Conservation (phyloP, 352 stramenopile species). For the Globisporangium lucens region DNA sequence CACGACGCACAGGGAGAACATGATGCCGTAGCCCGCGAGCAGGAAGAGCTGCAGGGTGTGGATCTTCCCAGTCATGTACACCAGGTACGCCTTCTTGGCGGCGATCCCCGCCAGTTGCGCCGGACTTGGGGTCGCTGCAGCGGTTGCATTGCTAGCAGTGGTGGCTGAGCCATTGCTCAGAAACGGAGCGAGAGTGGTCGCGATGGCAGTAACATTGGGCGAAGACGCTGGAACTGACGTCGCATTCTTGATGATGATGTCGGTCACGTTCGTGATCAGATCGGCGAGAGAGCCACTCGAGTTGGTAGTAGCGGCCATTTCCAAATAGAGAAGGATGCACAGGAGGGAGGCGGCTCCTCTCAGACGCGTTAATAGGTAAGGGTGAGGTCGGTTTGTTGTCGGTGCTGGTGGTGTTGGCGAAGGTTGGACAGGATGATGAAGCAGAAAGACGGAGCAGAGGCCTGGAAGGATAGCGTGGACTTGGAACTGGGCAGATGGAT, state of each 20-base stretch:
- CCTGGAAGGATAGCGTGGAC: neutral
- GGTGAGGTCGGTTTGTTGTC: neutral
- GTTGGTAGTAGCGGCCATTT: neutral
- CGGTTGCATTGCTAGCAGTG: neutral
- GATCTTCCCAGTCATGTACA: conserved; percentile 36
- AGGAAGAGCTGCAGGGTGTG: conserved; percentile 56
- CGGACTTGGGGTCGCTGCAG: conserved; percentile 27
- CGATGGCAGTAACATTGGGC: neutral
- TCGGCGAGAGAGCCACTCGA: neutral
- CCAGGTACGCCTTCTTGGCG: conserved; percentile 30
- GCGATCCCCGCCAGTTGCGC: conserved; percentile 25
- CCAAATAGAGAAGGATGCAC: neutral
- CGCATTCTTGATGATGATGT: conserved; percentile 1
- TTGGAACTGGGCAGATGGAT: neutral
- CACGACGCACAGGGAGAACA: conserved; percentile 42
- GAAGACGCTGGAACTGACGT: neutral
- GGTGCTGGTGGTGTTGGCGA: neutral
- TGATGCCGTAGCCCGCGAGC: conserved; percentile 53
- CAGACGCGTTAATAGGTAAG: conserved; percentile 3
- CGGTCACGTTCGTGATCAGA: conserved; percentile 4
- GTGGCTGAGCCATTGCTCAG: neutral
- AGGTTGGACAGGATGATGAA: neutral
- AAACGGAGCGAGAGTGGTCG: conserved; percentile 3
- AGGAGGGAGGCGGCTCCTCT: neutral
- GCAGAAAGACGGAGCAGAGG: neutral